These are phyloP conservation scores for Neotropicomus parvogracilis DNA, from an alignment of 1,284 basidiomycete genomes.

Conservation along the genomic window DNA sequence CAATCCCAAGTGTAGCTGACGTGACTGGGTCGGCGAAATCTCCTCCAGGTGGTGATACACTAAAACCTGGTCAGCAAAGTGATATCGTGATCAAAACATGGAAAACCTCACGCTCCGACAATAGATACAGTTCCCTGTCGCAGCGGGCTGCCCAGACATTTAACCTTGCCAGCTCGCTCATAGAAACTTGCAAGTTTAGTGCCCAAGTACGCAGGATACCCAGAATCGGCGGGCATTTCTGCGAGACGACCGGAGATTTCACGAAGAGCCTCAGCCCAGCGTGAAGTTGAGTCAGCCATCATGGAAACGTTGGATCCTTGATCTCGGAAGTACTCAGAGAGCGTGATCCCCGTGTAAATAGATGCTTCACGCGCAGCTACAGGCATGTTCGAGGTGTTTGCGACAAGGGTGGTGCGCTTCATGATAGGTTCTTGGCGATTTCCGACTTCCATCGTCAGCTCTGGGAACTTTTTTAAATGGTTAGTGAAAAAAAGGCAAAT, in stretches of 20 bases:
- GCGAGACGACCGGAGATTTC: constrained; percentile 99
- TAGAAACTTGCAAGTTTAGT: constrained; percentile 98
- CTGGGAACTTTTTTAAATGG: constrained; percentile 73
- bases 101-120: constrained; percentile 85
- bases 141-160: constrained; percentile 85
- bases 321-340: constrained; percentile 99
- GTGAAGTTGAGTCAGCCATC: constrained; percentile 99
- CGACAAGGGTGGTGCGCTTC: constrained; percentile 99
- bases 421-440: constrained; percentile 99
- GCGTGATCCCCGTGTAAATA: constrained; percentile 99
- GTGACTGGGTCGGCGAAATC: constrained; percentile 99
- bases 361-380: constrained; percentile 99
- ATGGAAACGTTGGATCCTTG: constrained; percentile 97
- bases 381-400: constrained; percentile 99
- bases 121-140: constrained; percentile 95
- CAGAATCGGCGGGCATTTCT: constrained; percentile 99
- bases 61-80: constrained; percentile 34
- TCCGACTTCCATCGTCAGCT: constrained; percentile 87
- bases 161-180: constrained; percentile 97
- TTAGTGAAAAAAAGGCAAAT: constrained; percentile 4
- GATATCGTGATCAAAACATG: not conserved
- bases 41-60: constrained; percentile 96
- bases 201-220: constrained; percentile 95
- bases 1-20: constrained; percentile 94
- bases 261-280: constrained; percentile 99